Percentiles rank a stretch among this genome's conserved stretches.
phyloP scores from a whole-genome alignment of 2,329 filamentous ascomycete species.

The Cytospora chrysosperma region DNA sequence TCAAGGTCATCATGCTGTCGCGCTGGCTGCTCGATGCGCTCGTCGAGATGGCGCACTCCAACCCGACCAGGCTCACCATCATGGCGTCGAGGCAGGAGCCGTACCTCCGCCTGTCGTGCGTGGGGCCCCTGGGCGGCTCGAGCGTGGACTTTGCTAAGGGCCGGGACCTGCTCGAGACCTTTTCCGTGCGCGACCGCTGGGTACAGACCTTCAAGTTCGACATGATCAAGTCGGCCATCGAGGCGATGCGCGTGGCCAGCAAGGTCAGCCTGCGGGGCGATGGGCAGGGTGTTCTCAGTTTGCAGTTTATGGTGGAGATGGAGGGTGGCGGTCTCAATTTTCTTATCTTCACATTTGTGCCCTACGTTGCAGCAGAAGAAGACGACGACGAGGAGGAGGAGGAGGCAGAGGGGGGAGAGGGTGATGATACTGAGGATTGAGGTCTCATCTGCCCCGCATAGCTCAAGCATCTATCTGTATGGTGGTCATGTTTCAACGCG shows the following conservation, averaged over 20 bases:
- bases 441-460: background rate
- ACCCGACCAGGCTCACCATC: conserved; percentile 71
- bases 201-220: conserved; percentile 81
- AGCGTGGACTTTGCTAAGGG: conserved; percentile 66
- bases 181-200: conserved; percentile 60
- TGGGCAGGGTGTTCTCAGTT: conserved; percentile 81
- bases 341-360: conserved; percentile 80
- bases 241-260: conserved; percentile 89
- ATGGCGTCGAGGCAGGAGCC: conserved; percentile 63
- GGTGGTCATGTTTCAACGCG: background rate
- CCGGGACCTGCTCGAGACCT: conserved; percentile 71
- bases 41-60: conserved; percentile 66
- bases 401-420: conserved; percentile 35
- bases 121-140: conserved; percentile 59
- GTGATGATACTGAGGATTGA: conserved; percentile 1
- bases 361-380: conserved; percentile 63
- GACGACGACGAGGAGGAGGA: conserved; percentile 48
- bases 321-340: conserved; percentile 70
- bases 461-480: background rate
- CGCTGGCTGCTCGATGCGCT: conserved; percentile 71
- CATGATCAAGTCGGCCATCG: conserved; percentile 77
- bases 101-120: conserved; percentile 71
- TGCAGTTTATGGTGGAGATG: conserved; percentile 95
- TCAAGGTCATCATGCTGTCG: conserved; percentile 94
- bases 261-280: conserved; percentile 93